Base-by-base conservation (phyloP, 345 rosid genomes). In the Erysimum cheiranthoides region DNA sequence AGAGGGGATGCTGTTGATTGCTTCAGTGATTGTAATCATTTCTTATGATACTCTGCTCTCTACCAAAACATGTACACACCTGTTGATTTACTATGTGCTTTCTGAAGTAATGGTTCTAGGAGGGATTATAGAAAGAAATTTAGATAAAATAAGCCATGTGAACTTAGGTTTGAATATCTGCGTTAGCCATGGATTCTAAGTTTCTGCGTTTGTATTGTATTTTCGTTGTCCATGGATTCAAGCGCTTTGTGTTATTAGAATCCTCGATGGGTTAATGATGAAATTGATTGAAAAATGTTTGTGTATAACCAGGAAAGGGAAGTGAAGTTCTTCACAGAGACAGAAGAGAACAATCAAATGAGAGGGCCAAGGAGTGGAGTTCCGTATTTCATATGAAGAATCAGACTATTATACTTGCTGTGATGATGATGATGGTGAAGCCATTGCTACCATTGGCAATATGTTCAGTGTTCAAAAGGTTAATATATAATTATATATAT, bases 261-360 rank as follows among this genome's bases (percentile, higher is more conserved):
- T 56, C 8, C 30, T 56, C 8, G 6, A 39, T 42, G 14, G 54
- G 14, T 42, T 13, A 53, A 13, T 70, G 35, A 70, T 70, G 36
- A 49, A 56, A 17, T 36, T 42, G 18, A 69, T 61, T 34, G 31
- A 65, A 34, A 66, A 34, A 66, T 35, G 34, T 34, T 35, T 67
- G 52, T 67, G 52, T 11, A 27, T 17, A n/a, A 31, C 34, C 73
- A 95, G 99, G 99, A 95, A 86, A 93, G 96, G 70, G 97, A 90
- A 78, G 99, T 95, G 76, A 92, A 92, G 82, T 92, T 92, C 73
- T 95, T 95, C 85, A 92, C 97, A 3, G 97, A 95, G 85, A 95
- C 99, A 0, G 99, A 95, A 78, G 99, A 95, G 88, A 95, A 95
- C 85, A 90, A 89, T 78, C 99, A 92, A 82, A 95, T 92, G 99